These are phyloP conservation scores for Flaveria trinervia DNA, from an alignment of 129 eudicot genomes.

Conservation along the genomic window DNA sequence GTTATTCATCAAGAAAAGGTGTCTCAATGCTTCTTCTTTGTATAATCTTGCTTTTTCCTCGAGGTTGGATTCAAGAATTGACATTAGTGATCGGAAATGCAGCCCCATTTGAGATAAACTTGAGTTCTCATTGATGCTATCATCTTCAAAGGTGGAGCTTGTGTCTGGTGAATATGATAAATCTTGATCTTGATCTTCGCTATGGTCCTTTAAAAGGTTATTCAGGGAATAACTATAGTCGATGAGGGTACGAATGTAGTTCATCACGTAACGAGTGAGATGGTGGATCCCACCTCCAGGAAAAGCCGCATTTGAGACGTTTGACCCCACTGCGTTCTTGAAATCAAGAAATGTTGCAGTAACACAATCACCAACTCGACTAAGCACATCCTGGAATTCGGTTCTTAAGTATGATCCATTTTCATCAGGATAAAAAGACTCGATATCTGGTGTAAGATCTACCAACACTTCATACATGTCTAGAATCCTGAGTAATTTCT, in stretches of 20 bases:
- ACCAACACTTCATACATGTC: slow-evolving; percentile 81
- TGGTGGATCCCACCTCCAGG: slow-evolving; percentile 92
- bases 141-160: slow-evolving; percentile 44
- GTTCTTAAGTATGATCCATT: slow-evolving; percentile 44
- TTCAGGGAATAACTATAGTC: slow-evolving; percentile 64
- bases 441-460: slow-evolving; percentile 66
- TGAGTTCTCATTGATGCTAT: slow-evolving; percentile 22
- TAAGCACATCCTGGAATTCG: slow-evolving; percentile 56
- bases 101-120: slow-evolving; percentile 43
- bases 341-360: slow-evolving; percentile 75
- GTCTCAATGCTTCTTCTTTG: slow-evolving; percentile 70
- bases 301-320: slow-evolving; percentile 60
- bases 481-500: slow-evolving; percentile 70
- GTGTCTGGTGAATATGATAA: slow-evolving; percentile 51
- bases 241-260: slow-evolving; percentile 61
- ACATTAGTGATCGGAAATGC: slow-evolving; percentile 62
- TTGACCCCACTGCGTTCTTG: slow-evolving; percentile 63
- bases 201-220: slow-evolving; percentile 56
- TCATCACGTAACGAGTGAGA: slow-evolving; percentile 87
- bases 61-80: slow-evolving; percentile 55
- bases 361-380: slow-evolving; percentile 67
- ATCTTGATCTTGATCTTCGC: slow-evolving; percentile 22
- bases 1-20: slow-evolving; percentile 87
- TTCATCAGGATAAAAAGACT: slow-evolving; percentile 55
- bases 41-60: slow-evolving; percentile 71